Evolutionary conservation across 1,284 basidiomycete genomes (phyloP).

Genomic region (Rhizopogon parksii): DNA sequence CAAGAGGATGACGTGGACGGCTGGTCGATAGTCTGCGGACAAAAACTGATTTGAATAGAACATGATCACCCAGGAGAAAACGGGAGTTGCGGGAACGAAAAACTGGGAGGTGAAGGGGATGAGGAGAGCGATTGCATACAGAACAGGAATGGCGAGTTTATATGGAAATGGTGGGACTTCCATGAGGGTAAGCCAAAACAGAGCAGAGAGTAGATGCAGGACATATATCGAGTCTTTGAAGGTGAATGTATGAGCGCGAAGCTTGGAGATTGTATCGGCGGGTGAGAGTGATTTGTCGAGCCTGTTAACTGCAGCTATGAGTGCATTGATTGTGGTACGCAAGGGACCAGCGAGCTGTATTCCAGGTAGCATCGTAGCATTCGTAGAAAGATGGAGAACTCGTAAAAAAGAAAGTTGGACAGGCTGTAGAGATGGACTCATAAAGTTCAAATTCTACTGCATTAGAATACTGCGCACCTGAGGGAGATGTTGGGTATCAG

Average conservation of each 20-base stretch:
- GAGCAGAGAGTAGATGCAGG: constrained; percentile 58
- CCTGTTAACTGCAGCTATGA: constrained; percentile 54
- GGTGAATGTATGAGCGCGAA: constrained; percentile 57
- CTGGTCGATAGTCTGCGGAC: constrained; percentile 66
- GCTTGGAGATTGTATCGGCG: constrained; percentile 54
- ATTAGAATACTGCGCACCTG: too few species aligned
- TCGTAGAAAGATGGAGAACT: too few species aligned
- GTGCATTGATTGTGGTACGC: constrained; percentile 29
- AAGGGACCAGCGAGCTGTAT: constrained; percentile 1
- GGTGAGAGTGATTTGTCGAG: constrained; percentile 77
- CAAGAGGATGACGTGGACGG: constrained; percentile 86
- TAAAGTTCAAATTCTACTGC: too few species aligned
- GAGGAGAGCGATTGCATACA: constrained; percentile 65
- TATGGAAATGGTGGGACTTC: constrained; percentile 59
- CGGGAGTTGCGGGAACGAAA: constrained; percentile 82
- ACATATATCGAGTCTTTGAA: constrained; percentile 56
- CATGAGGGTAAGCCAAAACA: constrained; percentile 80
- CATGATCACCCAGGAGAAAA: constrained; percentile 79
- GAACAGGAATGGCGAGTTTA: constrained; percentile 76
- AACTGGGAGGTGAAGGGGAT: constrained; percentile 91
- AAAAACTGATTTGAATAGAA: constrained; percentile 89
- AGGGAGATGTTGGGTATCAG: too few species aligned
- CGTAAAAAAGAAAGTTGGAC: too few species aligned
- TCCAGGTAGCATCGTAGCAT: constrained; percentile 4
- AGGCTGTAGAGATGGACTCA: too few species aligned